Evolutionary conservation across 352 stramenopile species (phyloP), one percentile per base, ranked within the genome.

Genomic region (Halophytophthora polymorphica): DNA sequence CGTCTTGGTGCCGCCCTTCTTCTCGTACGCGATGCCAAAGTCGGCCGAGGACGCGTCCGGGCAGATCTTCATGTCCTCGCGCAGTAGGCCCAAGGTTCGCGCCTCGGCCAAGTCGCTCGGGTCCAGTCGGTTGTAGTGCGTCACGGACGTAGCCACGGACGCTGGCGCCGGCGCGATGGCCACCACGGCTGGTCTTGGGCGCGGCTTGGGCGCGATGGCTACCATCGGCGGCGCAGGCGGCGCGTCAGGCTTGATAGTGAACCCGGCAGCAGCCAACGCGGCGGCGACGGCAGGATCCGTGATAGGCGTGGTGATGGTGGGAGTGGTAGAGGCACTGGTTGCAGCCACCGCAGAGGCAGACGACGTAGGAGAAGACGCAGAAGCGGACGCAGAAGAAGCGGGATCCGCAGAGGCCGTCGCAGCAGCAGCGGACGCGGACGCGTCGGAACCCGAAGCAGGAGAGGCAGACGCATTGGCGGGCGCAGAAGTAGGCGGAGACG

Each of bases 1-100:
- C 1, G 45, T 43, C 29, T 79, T 86, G 31, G 50, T 77, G 23
- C 77, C 77, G 29, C 81, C 81, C 31, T 80, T 79, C 61, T 88
- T 91, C 54, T 91, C 76, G 64, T 88, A 86, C 15, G 73, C 81
- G 40, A 91, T 63, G 54, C 81, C 81, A 51, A 80, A 91, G 36
- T 88, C 76, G 17, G 66, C 58, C 31, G 64, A 71, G 0, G 41
- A 37, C 10, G 71, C 50, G 51, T 91, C 81, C 15, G 45, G 22
- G 21, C 58, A 77, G 25, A 91, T 56, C 18, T 69, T 52, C 21
- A 88, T 61, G 14, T 71, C 61, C 12, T 51, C 39, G 12, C 74
- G 69, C 48, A 91, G 57, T 23, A 91, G 41, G 0, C 77, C 76
- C 2, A 91, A 56, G 5, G 58, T 45, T 15, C 50, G 66, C 10